Percentiles rank a stretch among this genome's conserved stretches.
Evolutionary conservation across 2,329 filamentous ascomycete genomes (phyloP).

Genomic region (Cladosporium halotolerans): DNA sequence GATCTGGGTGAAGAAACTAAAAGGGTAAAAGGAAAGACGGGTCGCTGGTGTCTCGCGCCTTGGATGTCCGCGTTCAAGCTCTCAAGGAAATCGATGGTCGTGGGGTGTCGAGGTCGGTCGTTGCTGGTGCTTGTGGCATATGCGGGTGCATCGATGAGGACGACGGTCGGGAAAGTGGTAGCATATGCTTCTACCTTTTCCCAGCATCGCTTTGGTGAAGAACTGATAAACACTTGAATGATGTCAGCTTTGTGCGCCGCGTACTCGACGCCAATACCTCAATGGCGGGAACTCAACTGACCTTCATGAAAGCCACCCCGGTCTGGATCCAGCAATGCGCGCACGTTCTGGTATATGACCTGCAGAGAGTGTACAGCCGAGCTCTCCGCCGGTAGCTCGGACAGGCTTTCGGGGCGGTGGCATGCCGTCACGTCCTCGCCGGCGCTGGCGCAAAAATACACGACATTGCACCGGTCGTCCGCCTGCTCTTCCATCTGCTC

Average conservation of each 20-base stretch:
- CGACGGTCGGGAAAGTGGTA: conserved; percentile 19
- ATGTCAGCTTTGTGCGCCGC: conserved; percentile 10
- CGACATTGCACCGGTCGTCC: conserved; percentile 24
- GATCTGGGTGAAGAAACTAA: conserved; percentile 6
- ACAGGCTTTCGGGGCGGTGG: conserved; percentile 18
- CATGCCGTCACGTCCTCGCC: conserved; percentile 20
- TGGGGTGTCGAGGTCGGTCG: conserved; percentile 2
- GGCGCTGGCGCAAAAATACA: conserved; percentile 27
- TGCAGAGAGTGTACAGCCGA: conserved; percentile 11
- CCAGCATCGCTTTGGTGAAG: conserved; percentile 20
- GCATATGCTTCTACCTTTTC: conserved; percentile 23
- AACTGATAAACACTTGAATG: conserved; percentile 26
- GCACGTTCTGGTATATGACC: conserved; percentile 24
- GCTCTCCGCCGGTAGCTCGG: conserved; percentile 9
- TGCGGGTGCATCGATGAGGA: conserved; percentile 22
- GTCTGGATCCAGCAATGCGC: conserved; percentile 26
- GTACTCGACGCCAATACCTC: not conserved
- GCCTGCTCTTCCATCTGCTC: conserved; percentile 25
- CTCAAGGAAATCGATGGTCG: conserved; percentile 19
- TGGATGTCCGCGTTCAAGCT: conserved; percentile 20
- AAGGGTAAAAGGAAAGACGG: conserved; percentile 25
- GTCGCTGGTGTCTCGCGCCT: conserved; percentile 21
- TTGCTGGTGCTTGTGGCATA: conserved; percentile 5
- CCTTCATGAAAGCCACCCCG: conserved; percentile 28
- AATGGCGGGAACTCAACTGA: conserved; percentile 12